Conservation (phyloP, 352 stramenopile species). For the Aphanomyces cochlioides region DNA sequence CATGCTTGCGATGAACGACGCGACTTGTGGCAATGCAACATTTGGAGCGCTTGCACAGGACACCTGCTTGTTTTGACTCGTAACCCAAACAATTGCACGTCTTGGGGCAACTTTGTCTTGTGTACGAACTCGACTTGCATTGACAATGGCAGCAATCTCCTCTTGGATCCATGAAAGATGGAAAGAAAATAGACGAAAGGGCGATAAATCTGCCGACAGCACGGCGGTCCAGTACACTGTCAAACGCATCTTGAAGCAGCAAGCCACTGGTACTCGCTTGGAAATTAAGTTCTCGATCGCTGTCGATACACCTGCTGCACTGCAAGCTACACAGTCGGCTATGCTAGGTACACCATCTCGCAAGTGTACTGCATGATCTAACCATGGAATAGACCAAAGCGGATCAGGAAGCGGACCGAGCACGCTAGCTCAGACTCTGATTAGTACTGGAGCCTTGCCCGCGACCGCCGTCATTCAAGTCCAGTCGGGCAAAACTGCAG, state of each 20-base stretch:
- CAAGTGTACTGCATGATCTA: neutral
- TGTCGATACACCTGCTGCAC: neutral
- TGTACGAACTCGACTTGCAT: neutral
- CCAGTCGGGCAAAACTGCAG: neutral
- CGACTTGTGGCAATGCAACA: neutral
- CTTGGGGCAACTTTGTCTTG: neutral
- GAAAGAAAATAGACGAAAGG: no score
- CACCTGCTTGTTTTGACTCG: neutral
- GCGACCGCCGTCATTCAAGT: neutral
- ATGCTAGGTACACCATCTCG: neutral
- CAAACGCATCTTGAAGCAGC: no score
- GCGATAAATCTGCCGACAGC: no score
- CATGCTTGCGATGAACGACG: neutral
- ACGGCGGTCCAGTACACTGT: neutral
- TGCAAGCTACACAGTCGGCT: neutral
- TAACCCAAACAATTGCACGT: no score
- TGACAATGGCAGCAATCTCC: no score
- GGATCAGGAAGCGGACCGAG: neutral
- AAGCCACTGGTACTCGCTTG: neutral
- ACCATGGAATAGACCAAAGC: conserved; percentile 15
- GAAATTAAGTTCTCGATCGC: conserved; percentile 7
- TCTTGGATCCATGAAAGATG: no score
- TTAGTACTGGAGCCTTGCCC: neutral
- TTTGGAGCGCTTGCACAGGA: neutral
- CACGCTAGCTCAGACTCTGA: neutral